These are phyloP conservation scores for Leccinellum luteum DNA, from an alignment of 768 basidiomycete species.

Conservation along the genomic window DNA sequence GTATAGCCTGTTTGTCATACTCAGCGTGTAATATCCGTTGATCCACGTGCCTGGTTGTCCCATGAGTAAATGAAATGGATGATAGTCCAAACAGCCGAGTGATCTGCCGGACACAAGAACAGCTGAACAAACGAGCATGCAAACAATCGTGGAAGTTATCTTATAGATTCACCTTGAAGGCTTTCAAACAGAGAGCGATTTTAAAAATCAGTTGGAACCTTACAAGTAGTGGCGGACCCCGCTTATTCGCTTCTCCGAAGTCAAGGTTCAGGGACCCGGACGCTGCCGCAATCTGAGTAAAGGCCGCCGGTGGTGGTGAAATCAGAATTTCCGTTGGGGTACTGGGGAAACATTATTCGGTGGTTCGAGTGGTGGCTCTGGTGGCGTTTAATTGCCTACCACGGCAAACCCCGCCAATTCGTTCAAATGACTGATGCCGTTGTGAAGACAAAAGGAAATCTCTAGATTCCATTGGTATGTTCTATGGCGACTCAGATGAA, in stretches of 20 bases:
- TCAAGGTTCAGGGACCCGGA: conserved; percentile 1
- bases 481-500: neutral
- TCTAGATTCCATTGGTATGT: neutral
- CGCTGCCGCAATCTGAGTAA: conserved; percentile 1
- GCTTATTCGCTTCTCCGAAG: neutral
- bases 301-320: neutral
- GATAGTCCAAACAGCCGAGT: neutral
- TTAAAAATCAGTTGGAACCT: neutral
- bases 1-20: conserved; percentile 14
- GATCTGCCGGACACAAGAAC: neutral
- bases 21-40: conserved; percentile 25
- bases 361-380: conserved; percentile 1
- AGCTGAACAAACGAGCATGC: neutral
- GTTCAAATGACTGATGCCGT: neutral
- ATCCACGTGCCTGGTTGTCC: conserved; percentile 20
- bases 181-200: neutral
- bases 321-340: neutral
- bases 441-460: conserved; percentile 2
- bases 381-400: conserved; percentile 24
- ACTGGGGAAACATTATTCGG: neutral
- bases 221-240: neutral
- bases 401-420: neutral
- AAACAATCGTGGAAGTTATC: neutral
- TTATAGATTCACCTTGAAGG: neutral
- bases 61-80: neutral